Evolutionary conservation across 1,139 yeast species (phyloP).

Genomic region (Suhomyces panamericanus): DNA sequence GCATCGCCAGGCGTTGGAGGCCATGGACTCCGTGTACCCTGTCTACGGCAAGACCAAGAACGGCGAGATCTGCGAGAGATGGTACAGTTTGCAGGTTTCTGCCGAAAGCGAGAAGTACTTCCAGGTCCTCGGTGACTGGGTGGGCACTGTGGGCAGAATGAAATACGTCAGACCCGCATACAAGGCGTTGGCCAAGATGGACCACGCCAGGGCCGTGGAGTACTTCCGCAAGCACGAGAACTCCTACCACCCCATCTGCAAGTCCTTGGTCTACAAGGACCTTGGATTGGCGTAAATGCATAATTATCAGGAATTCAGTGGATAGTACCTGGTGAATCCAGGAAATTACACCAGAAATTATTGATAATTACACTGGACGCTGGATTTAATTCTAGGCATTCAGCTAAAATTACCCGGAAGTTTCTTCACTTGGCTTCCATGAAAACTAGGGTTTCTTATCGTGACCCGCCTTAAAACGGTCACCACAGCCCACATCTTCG

Average conservation of each 20-base stretch:
- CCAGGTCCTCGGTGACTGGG: constrained; percentile 68
- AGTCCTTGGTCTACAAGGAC: constrained; percentile 76
- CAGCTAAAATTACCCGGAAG: no score
- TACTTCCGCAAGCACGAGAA: constrained; percentile 61
- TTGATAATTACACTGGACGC: no score
- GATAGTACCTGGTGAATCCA: no score
- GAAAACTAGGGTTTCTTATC: no score
- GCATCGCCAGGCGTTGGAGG: constrained; percentile 36
- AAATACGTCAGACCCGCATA: constrained; percentile 90
- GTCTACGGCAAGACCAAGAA: constrained; percentile 55
- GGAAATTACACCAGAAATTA: no score
- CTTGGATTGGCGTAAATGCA: constrained; percentile 35
- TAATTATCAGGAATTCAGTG: no score
- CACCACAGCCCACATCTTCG: not conserved
- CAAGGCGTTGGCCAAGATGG: constrained; percentile 61
- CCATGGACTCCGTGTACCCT: constrained; percentile 47
- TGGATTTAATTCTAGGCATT: no score
- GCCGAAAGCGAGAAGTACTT: constrained; percentile 49
- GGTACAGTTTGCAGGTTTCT: constrained; percentile 63
- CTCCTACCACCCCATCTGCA: constrained; percentile 84
- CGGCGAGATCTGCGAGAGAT: constrained; percentile 80
- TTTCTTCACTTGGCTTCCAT: no score
- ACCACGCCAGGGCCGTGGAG: constrained; percentile 60
- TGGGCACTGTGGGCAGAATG: constrained; percentile 93
- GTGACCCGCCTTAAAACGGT: not conserved